A percentile compares a stretch with the other conserved stretches of the same genome.
These are phyloP conservation scores for Cynanchum wilfordii DNA, from an alignment of 257 asterid species.

Conservation along the genomic window DNA sequence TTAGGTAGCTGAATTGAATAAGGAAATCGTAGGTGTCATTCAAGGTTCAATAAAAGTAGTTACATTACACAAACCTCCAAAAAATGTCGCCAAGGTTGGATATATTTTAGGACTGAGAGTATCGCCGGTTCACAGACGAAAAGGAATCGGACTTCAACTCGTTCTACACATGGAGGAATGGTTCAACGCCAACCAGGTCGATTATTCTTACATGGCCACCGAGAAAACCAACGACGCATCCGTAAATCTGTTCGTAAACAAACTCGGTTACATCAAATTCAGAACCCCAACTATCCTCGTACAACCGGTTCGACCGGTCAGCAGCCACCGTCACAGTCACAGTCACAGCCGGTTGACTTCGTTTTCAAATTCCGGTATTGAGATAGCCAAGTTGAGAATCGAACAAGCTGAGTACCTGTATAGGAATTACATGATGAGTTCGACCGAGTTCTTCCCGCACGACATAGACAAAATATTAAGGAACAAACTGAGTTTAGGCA, in stretches of 20 bases:
- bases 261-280: constrained; percentile 29
- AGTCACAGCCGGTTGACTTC: neutral
- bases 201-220: constrained; percentile 40
- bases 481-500: constrained; percentile 34
- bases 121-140: constrained; percentile 28
- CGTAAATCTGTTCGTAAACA: constrained; percentile 22
- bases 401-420: constrained; percentile 33
- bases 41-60: constrained; percentile 34
- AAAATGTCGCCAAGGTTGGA: constrained; percentile 29
- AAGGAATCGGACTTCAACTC: constrained; percentile 27
- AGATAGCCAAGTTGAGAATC: constrained; percentile 21
- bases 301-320: constrained; percentile 16
- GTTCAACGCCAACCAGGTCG: constrained; percentile 28
- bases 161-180: constrained; percentile 33
- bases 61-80: constrained; percentile 17
- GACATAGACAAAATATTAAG: constrained; percentile 29
- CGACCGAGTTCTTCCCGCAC: constrained; percentile 31
- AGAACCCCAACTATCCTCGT: constrained; percentile 32
- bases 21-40: constrained; percentile 35
- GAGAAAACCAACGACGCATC: constrained; percentile 36
- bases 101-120: constrained; percentile 36
- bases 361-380: neutral
- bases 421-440: constrained; percentile 32
- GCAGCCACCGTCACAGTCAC: too few relatives aligned
- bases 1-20: constrained; percentile 36